Percentiles rank a stretch among this genome's conserved stretches.
These are phyloP conservation scores for Exophiala sp. DNA, from an alignment of 2,329 filamentous ascomycete species.

Conservation along the genomic window DNA sequence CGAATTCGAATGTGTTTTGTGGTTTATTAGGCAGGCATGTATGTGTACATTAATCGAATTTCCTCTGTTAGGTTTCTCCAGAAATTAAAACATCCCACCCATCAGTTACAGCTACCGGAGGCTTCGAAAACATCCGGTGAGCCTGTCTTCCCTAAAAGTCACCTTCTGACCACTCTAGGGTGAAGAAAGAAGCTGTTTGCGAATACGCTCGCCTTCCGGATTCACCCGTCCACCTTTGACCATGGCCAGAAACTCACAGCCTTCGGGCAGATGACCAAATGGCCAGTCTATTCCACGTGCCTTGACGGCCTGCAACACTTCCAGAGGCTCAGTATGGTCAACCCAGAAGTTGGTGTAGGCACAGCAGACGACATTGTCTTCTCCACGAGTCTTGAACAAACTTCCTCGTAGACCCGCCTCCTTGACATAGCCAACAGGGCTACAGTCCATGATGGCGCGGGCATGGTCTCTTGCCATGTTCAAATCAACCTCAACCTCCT, in stretches of 20 bases:
- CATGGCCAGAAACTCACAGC: conserved; percentile 6
- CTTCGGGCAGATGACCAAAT: conserved; percentile 6
- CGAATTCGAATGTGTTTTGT: too few relatives aligned
- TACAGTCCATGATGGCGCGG: conserved; percentile 1
- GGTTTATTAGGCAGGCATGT: background rate
- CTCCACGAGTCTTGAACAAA: background rate
- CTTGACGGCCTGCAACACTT: background rate
- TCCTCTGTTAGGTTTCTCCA: too few relatives aligned
- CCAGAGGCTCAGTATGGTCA: conserved; percentile 2
- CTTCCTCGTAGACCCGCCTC: conserved; percentile 1
- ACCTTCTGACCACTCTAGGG: background rate
- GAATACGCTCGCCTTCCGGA: background rate
- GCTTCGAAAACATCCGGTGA: too few relatives aligned
- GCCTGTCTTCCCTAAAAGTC: background rate
- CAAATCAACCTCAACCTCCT: conserved; percentile 2
- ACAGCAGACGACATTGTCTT: conserved; percentile 3
- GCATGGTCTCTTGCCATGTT: background rate
- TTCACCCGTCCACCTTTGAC: background rate
- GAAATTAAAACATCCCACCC: too few relatives aligned
- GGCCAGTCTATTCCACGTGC: conserved; percentile 3
- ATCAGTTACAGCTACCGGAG: too few relatives aligned
- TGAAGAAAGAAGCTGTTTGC: background rate
- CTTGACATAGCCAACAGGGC: conserved; percentile 6
- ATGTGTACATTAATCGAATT: background rate
- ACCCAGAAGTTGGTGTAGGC: conserved; percentile 10